Evolutionary conservation across 2,329 filamentous ascomycete genomes (phyloP).

Genomic region (Colletotrichum musae): DNA sequence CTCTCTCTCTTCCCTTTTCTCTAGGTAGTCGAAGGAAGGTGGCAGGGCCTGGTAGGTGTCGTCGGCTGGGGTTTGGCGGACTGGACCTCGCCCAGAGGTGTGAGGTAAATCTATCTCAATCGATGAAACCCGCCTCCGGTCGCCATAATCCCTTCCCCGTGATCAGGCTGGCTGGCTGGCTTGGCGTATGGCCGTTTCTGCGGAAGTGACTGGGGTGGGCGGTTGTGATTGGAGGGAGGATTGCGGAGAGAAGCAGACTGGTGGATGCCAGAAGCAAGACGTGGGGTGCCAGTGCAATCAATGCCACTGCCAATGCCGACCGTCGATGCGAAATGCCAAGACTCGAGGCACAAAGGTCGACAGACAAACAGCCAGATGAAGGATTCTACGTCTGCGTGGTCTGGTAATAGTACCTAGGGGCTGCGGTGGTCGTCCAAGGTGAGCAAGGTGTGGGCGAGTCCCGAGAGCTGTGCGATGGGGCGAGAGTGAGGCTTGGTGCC

Average conservation of each 20-base stretch:
- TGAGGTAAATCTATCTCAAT: no score
- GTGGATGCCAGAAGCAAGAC: not conserved
- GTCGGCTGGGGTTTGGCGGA: no score
- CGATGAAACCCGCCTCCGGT: slow-evolving; percentile 1
- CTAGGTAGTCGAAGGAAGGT: no score
- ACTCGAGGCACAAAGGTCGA: slow-evolving; percentile 25
- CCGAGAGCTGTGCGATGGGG: slow-evolving; percentile 8
- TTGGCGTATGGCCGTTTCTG: not conserved
- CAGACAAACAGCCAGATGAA: not conserved
- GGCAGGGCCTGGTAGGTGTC: no score
- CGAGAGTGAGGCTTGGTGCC: slow-evolving; percentile 21
- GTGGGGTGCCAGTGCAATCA: not conserved
- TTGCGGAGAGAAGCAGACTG: not conserved
- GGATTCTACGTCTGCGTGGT: no score
- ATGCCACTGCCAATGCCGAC: slow-evolving; percentile 32
- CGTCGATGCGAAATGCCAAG: slow-evolving; percentile 34
- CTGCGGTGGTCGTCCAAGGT: no score
- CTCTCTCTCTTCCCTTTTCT: no score
- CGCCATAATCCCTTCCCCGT: slow-evolving; percentile 5
- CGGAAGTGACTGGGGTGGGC: no score
- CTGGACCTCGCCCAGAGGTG: no score
- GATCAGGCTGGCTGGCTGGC: slow-evolving; percentile 9
- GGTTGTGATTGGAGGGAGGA: not conserved
- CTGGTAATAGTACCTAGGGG: no score
- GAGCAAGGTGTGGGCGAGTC: not conserved